Base-by-base conservation (phyloP, 495 filamentous ascomycete species). In the Platismatia glauca region DNA sequence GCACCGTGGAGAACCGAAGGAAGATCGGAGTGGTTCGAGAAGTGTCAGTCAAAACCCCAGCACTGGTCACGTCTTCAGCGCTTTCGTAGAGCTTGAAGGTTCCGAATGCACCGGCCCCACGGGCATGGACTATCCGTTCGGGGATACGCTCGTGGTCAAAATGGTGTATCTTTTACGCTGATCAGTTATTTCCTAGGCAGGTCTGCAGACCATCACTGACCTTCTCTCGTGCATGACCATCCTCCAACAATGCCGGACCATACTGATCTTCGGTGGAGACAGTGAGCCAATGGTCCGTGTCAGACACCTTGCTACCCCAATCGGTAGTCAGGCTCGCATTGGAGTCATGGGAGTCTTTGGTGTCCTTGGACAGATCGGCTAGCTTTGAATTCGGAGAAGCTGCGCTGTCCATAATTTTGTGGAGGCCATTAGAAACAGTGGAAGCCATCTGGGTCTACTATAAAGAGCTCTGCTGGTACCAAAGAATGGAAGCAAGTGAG, bases 141-240 rank as follows among this genome's bases (percentile, higher is more conserved):
- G 90, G 90, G 58, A 94, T 93, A 58, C 90, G 82, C 72, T 95
- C 90, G 66, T 94, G 89, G 68, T 94, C 89, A 69, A 95, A 93
- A 62, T 84, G 82, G 70, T 84, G 82, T 53, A 91, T 89, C 88
- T 91, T 53, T 18, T 62, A 16, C 20, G 7, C 38, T 35, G 18
- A 27, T 66, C 8, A 52, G 24, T 59, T 9, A 7, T 31, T 31
- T 31, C 43, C 22, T 27, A 37, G 37, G 27, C 8, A 15, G 38
- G n/a, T 27, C 22, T 20, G 46, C 39, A 27, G 31, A 31, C 22
- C 12, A 57, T 46, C 5, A 57, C 74, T 60, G 59, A 89, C 88
- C 80, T 86, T 91, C 71, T 95, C 91, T 27, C 91, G 78, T 0
- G 75, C 86, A 72, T 90, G 86, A 37, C 83, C 83, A 65, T 96